Conservation (phyloP, 2,329 filamentous ascomycete genomes). For the Botrytis fabae region DNA sequence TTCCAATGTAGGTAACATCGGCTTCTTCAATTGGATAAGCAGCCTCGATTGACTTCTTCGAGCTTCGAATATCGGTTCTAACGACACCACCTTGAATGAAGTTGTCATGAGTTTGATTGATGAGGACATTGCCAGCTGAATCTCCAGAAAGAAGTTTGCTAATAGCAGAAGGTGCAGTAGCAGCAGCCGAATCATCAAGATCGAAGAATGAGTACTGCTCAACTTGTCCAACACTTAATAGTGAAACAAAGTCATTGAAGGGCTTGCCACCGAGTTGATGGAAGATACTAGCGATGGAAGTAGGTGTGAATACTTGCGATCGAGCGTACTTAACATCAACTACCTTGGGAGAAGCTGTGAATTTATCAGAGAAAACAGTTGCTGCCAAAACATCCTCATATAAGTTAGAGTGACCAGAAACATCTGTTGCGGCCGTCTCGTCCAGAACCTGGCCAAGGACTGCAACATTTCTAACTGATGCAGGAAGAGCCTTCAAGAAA, state of each 20-base stretch:
- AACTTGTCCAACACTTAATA: constrained; percentile 59
- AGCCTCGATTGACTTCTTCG: constrained; percentile 79
- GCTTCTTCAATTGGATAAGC: constrained; percentile 79
- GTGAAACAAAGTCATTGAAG: constrained; percentile 33
- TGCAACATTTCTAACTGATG: constrained; percentile 71
- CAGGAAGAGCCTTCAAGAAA: constrained; percentile 79
- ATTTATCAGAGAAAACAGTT: constrained; percentile 73
- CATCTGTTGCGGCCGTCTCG: constrained; percentile 70
- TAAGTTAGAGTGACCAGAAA: constrained; percentile 76
- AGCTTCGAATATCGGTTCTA: constrained; percentile 82
- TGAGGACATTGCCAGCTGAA: constrained; percentile 61
- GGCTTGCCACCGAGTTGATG: constrained; percentile 51
- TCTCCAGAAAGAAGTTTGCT: constrained; percentile 68
- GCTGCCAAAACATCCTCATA: constrained; percentile 90
- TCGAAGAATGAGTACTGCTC: constrained; percentile 96
- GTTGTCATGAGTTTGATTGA: constrained; percentile 65
- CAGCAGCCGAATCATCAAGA: constrained; percentile 69
- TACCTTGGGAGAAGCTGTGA: constrained; percentile 62
- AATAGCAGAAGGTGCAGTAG: constrained; percentile 62
- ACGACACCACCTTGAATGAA: constrained; percentile 73
- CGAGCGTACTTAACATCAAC: constrained; percentile 90
- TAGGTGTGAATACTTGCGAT: constrained; percentile 56
- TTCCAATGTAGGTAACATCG: constrained; percentile 75
- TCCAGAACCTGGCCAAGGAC: constrained; percentile 87
- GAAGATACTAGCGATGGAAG: constrained; percentile 53